Base-by-base conservation (phyloP, 805 yeast species). In the Yamadazyma olivae region DNA sequence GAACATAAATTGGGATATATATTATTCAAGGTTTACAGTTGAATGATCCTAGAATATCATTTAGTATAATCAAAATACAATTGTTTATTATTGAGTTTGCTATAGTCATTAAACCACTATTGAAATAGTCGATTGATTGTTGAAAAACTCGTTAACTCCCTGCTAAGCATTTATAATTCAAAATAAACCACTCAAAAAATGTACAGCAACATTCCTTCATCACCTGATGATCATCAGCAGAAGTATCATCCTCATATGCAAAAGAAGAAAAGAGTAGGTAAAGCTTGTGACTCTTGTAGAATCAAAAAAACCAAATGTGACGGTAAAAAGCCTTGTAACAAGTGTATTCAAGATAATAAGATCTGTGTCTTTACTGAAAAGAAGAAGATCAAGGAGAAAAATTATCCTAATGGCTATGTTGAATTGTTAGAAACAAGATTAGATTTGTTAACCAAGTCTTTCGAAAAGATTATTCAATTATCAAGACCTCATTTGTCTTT, bases 211-310 rank as follows among this genome's bases (percentile, higher is more conserved):
- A 30, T 20, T 9, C 26, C 33, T 12, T 27, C 36, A 16, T 39
- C 41, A 23, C 45, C 45, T 9, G 49, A 44, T 13, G 49, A 44
- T 17, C 43, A 38, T 16, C 35, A 30, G 13, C 27, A 32, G 19
- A 27, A 31, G n/a, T 38, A 39, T 24, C 31, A 22, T 14, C 35
- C 20, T 17, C 40, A 38, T 23, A 17, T 32, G 19, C 40, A 33
- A 6, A 62, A 57, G 46, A 77, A 77, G 56, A 75, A 71, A 51
- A 53, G 84, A 41, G 83, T 78, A 3, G 80, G 81, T 9, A 77
- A 77, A 46, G 83, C 83, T 5, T 78, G 84, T 45, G 83, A 78
- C 49, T 70, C 74, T 35, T 78, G 84, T 51, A 61, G 84, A 28
- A 64, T 77, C 38, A 78, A 77, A 49, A 78, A 78, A 57, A 77